Evolutionary conservation across 495 filamentous ascomycete species (phyloP), one percentile per base, ranked within the genome.

Genomic region (Aspergillus cavernicola): DNA sequence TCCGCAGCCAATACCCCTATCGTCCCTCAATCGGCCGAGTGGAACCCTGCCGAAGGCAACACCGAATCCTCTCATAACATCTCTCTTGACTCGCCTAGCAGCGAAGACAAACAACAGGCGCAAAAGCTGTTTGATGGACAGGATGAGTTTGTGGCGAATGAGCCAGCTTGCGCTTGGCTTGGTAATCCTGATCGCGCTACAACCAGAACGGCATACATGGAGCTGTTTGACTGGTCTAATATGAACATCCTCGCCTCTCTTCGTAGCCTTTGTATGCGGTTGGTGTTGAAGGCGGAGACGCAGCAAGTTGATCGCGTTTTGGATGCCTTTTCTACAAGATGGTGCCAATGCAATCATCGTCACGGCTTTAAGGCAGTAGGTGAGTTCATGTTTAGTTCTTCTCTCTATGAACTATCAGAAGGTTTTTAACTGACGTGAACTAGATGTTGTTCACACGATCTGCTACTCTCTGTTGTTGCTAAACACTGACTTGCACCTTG

Each of bases 281-380:
- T 97, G n/a, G 78, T 93, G 16, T 73, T 99, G 37, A 87, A 87
- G 62, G 93, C 88, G 20, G 93, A 99, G 72, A 95, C 91, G 18
- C 93, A 99, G 69, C 93, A 99, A 66, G 87, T 99, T 8, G 95
- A 97, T 62, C 85, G 93, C 4, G 91, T 99, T 29, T 69, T 99
- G 59, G 88, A 91, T 63, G 85, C 88, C 15, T 91, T 97, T 60
- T 86, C 92, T 2, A 81, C 77, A 28, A 75, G 92, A 39, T 97
- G 95, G 93, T 97, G 91, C 65, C 82, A 87, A 61, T 97, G 92
- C 71, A 99, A 99, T 66, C 84, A 87, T 2, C 90, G 84, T 41
- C 90, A 97, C 67, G 92, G 92, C 32, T 99, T 97, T 80, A 97
- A 93, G 66, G 82, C 84, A 38, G 78, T 73, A 53, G 90, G 90